phyloP scores from a whole-genome alignment of 192 early-diverging fungal species.

The Umbelopsis ramanniana region DNA sequence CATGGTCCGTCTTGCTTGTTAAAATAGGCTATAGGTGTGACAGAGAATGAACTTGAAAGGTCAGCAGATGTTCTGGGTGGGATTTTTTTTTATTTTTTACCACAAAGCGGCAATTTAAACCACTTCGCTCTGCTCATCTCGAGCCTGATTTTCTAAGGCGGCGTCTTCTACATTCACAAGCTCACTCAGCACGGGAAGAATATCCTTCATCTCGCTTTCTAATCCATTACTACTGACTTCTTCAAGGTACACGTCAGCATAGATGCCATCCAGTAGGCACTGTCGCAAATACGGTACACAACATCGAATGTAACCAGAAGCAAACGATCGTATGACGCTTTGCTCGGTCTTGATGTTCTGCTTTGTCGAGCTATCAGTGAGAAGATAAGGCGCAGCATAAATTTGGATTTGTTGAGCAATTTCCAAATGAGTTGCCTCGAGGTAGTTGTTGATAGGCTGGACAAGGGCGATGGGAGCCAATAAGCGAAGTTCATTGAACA shows the following conservation, averaged over 20 bases:
- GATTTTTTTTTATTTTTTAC: not conserved
- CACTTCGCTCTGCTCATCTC: not conserved
- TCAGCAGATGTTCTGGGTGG: not conserved
- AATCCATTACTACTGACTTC: not conserved
- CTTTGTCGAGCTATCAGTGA: not conserved
- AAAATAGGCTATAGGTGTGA: not conserved
- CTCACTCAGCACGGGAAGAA: not conserved
- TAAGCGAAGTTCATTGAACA: conserved; percentile 68
- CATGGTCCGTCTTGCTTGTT: not conserved
- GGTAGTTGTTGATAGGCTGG: conserved; percentile 17
- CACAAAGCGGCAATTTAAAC: not conserved
- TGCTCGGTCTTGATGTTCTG: conserved; percentile 23
- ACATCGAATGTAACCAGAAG: conserved; percentile 32
- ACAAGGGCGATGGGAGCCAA: conserved; percentile 53
- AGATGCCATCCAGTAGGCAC: conserved; percentile 38
- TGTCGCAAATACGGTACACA: conserved; percentile 36
- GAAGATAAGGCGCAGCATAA: conserved; percentile 21
- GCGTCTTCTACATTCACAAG: not conserved
- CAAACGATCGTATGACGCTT: conserved; percentile 29
- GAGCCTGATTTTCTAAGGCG: not conserved
- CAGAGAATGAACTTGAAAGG: not conserved
- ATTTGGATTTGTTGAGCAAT: conserved; percentile 25
- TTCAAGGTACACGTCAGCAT: conserved; percentile 21
- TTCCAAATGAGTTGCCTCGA: conserved; percentile 31
- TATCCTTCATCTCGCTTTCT: not conserved